Conservation (phyloP, 768 basidiomycete genomes). For the Naganishia friedmannii region DNA sequence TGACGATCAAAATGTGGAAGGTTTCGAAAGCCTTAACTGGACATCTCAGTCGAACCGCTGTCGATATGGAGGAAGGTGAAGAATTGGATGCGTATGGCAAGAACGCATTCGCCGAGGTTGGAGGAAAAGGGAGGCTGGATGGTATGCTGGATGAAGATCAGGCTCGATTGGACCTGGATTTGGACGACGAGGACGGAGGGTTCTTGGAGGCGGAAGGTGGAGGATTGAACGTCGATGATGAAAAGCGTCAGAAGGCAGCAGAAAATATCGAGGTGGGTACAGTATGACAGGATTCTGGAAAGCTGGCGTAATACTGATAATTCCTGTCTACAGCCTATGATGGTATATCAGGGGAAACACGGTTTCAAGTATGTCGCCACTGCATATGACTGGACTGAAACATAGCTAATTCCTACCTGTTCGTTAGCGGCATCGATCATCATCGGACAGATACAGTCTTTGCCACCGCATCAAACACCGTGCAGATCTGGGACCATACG, state of each 20-base stretch:
- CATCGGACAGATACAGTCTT: constrained; percentile 85
- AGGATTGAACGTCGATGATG: constrained; percentile 44
- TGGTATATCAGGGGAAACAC: constrained; percentile 76
- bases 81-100: constrained; percentile 33
- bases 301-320: too few species aligned
- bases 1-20: constrained; percentile 52
- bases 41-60: constrained; percentile 41
- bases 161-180: constrained; percentile 42
- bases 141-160: constrained; percentile 44
- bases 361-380: constrained; percentile 75
- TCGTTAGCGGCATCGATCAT: constrained; percentile 85
- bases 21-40: constrained; percentile 42
- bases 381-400: constrained; percentile 11
- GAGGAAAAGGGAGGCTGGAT: constrained; percentile 24
- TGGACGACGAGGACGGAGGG: constrained; percentile 39
- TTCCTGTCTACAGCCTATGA: constrained; percentile 58
- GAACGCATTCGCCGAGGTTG: constrained; percentile 44
- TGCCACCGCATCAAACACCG: constrained; percentile 85
- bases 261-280: constrained; percentile 36
- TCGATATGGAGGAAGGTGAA: constrained; percentile 43
- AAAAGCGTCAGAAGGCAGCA: constrained; percentile 40
- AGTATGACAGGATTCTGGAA: not conserved
- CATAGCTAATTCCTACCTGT: constrained; percentile 22
- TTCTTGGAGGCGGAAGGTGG: constrained; percentile 43
- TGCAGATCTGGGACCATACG: constrained; percentile 97